Evolutionary conservation across 345 rosid species (phyloP), one percentile per base, ranked within the genome.

Genomic region (Eucalyptus brandiana): DNA sequence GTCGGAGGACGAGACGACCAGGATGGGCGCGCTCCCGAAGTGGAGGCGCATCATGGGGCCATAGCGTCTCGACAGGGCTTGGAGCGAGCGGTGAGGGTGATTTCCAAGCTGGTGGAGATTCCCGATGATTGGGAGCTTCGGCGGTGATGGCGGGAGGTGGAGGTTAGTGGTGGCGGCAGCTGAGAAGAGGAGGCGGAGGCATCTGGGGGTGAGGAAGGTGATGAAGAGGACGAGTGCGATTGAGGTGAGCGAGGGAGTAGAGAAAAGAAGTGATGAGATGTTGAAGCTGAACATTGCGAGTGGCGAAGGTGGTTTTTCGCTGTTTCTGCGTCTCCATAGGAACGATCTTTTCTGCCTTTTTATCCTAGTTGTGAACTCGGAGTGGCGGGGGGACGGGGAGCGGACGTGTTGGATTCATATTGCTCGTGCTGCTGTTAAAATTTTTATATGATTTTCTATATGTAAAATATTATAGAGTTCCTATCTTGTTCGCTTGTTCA

Each of bases 31-130:
- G 26, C 87, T 88, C 15, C 97, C 96, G 4, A 95, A 89, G 86
- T 89, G 95, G 48, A 96, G 92, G 21, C 92, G 89, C 97, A 94
- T 96, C 62, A 95, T 88, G 24, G 94, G 94, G 18, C 97, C 97
- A 48, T 91, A 49, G 48, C 49, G 91, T 58, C 91, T 88, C 80
- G 96, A 89, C 15, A 96, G 80, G 56, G 88, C 23, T 23, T 50
- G 58, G 6, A 95, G 92, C 19, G 95, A 91, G 65, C 92, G 91
- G 90, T 96, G 97, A 32, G 95, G 93, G 83, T 89, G 34, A 54
- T 12, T 42, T 19, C 96, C 96, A 3, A 95, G 76, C 58, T 93
- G 95, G 85, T 93, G 95, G 87, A 96, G 93, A 92, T 95, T 95
- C 85, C 98, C 98, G 9, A 95, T 67, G 54, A 95, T 30, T 12